Conservation (phyloP, 257 asterid species). For the Cordia subcordata region DNA sequence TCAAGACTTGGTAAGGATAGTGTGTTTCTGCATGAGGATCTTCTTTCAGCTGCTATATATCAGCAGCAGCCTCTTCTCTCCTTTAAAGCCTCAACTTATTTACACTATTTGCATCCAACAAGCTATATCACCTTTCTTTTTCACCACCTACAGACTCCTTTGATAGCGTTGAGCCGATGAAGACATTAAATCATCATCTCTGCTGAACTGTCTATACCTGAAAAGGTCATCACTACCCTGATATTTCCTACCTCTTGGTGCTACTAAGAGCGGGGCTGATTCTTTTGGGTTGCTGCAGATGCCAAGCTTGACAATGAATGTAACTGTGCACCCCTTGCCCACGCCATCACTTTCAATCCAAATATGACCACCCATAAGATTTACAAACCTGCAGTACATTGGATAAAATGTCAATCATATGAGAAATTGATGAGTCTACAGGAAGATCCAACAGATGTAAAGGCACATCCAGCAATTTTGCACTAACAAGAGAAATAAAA, state of each 20-base stretch:
- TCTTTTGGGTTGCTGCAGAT: constrained; percentile 26
- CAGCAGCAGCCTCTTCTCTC: too few species aligned
- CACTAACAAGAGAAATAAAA: too few species aligned
- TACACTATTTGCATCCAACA: too few species aligned
- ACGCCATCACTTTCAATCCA: constrained; percentile 64
- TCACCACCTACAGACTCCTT: constrained; percentile 12
- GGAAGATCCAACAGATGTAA: neutral
- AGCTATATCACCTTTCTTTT: neutral
- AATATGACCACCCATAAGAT: constrained; percentile 62
- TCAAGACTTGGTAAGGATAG: too few species aligned
- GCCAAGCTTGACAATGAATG: constrained; percentile 45
- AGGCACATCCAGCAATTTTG: neutral
- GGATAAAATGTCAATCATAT: neutral
- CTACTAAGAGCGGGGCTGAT: constrained; percentile 4
- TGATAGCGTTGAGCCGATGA: constrained; percentile 14
- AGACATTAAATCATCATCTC: constrained; percentile 19
- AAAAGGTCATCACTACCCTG: constrained; percentile 26
- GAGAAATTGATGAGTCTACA: neutral
- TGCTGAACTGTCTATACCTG: constrained; percentile 22
- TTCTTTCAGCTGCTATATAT: too few species aligned
- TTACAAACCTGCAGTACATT: constrained; percentile 37
- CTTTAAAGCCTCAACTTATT: too few species aligned
- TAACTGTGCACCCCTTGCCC: constrained; percentile 53
- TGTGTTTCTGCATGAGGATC: too few species aligned
- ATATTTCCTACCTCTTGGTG: constrained; percentile 16